Percentiles rank a stretch among this genome's conserved stretches.
These are phyloP conservation scores for Populus deltoides DNA, from an alignment of 345 rosid genomes.

Conservation along the genomic window DNA sequence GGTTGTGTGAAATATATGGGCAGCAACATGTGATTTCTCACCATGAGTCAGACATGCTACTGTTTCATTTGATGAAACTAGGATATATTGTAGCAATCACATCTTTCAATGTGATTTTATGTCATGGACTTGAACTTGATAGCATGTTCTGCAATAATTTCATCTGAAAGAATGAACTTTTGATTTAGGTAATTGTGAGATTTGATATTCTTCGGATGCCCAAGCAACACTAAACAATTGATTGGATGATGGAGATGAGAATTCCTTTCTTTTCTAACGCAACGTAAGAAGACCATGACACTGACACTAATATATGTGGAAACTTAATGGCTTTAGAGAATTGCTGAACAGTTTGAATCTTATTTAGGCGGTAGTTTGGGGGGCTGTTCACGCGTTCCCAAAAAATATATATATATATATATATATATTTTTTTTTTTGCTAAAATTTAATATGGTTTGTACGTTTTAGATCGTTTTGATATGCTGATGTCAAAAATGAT, in stretches of 20 bases:
- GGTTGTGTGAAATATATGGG: background rate
- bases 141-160: background rate
- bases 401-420: no score
- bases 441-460: no score
- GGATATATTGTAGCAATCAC: no score
- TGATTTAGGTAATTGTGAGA: background rate
- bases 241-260: background rate
- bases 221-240: background rate
- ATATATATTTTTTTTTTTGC: no score
- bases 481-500: no score
- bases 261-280: background rate
- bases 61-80: no score
- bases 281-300: background rate
- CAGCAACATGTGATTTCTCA: background rate
- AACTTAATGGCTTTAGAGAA: background rate
- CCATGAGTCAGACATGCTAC: background rate
- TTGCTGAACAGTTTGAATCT: background rate
- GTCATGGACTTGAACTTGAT: background rate
- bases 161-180: background rate
- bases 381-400: no score
- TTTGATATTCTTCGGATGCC: background rate
- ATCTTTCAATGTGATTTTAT: background rate
- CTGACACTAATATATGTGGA: background rate
- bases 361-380: no score
- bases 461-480: no score